Evolutionary conservation across 2,329 filamentous ascomycete genomes (phyloP), one percentile per base, ranked within the genome.

Genomic region (Mycosphaerella sp.): DNA sequence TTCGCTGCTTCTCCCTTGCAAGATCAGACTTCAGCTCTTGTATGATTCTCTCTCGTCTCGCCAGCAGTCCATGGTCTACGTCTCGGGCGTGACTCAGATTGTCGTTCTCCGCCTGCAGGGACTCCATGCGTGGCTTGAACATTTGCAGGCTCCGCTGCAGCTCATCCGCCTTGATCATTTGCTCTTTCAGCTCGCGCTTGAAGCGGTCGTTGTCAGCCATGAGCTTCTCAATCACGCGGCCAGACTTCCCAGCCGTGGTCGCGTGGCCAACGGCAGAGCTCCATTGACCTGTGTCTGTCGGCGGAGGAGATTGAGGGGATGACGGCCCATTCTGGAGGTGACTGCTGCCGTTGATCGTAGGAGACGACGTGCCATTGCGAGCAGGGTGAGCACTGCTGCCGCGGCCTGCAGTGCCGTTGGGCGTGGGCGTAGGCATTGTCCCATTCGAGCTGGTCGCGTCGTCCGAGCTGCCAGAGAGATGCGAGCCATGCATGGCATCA

Each of bases 141-240:
- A 87, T 76, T 57, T 81, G 82, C 9, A 85, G 79, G 4, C 81
- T 79, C 66, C 86, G 82, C 62, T 82, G 81, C n/a, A 85, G 78
- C 64, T 90, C 87, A 55, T 89, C 85, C 43, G 84, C 78, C 44
- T 70, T 71, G 14, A 72, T 64, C 48, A 69, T 67, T 56, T 75
- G 72, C 2, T 71, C 69, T 32, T 69, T 70, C 42, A 76, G 65
- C 59, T 92, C 87, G 49, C 87, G 80, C 63, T 87, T 87, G 44
- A 92, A 75, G 40, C 83, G 79, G 65, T 92, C 87, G 62, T 90
- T 90, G 67, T 92, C 87, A 50, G 84, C 84, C 66, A 89, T 87
- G 51, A 93, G 79, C 66, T 83, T 82, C 72, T 93, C 89, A 69
- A 93, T 92, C 49, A 89, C 86, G 34, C 85, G 78, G 7, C 86